phyloP scores from a whole-genome alignment of 192 early-diverging fungal genomes.

The Coemansia sp. region DNA sequence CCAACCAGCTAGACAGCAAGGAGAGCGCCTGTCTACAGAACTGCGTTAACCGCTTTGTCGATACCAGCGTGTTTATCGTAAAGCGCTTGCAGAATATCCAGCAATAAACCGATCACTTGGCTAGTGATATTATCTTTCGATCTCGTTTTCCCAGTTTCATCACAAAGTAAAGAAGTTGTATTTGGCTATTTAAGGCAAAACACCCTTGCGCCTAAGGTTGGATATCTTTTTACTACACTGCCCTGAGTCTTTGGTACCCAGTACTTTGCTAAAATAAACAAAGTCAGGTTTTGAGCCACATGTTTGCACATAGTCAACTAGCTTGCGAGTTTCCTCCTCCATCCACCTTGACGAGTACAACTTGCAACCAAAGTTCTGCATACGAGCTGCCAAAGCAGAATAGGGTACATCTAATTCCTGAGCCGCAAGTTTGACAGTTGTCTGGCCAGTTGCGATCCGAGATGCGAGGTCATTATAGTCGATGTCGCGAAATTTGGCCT shows the following conservation, averaged over 20 bases:
- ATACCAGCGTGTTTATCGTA: constrained; percentile 63
- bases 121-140: no score
- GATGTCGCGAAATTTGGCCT: not conserved
- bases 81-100: constrained; percentile 54
- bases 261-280: not conserved
- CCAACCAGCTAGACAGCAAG: constrained; percentile 57
- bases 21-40: constrained; percentile 66
- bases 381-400: not conserved
- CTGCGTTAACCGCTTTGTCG: constrained; percentile 74
- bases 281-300: not conserved
- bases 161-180: not conserved
- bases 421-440: not conserved
- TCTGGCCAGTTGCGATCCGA: not conserved
- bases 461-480: not conserved
- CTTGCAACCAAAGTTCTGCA: not conserved
- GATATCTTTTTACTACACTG: not conserved
- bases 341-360: not conserved
- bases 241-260: not conserved
- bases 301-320: not conserved
- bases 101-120: not conserved
- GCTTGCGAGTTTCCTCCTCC: not conserved
- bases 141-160: no score
- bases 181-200: not conserved
- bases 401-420: not conserved
- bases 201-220: not conserved